phyloP scores from a whole-genome alignment of 768 basidiomycete species.

The Candolleomyces efflorescens region DNA sequence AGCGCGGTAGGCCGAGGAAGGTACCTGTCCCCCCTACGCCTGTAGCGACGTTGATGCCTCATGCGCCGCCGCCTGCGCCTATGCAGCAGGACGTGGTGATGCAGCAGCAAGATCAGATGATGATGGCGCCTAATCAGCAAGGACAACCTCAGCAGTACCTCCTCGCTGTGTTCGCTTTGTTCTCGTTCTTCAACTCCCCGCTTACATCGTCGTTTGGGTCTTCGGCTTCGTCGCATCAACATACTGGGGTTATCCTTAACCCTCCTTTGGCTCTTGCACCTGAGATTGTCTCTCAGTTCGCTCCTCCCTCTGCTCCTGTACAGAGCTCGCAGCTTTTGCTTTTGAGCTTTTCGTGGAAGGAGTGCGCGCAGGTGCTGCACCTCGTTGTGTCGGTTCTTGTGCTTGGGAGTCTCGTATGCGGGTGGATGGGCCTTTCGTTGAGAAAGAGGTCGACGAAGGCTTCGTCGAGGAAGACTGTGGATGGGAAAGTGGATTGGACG shows the following conservation, averaged over 20 bases:
- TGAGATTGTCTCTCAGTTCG: constrained; percentile 26
- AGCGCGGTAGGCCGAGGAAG: constrained; percentile 81
- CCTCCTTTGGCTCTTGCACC: constrained; percentile 30
- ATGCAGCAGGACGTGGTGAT: constrained; percentile 4
- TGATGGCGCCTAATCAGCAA: constrained; percentile 13
- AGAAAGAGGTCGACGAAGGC: constrained; percentile 10
- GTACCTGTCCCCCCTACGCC: constrained; percentile 43
- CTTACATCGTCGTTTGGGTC: constrained; percentile 40
- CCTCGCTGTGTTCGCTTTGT: constrained; percentile 77
- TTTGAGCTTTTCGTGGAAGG: constrained; percentile 41
- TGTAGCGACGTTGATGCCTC: constrained; percentile 6
- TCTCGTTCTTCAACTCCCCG: constrained; percentile 83
- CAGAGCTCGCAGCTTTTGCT: constrained; percentile 7
- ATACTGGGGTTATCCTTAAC: constrained; percentile 55
- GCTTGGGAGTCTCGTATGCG: constrained; percentile 46
- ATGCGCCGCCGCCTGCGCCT: constrained; percentile 10
- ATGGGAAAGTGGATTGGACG: constrained; percentile 22
- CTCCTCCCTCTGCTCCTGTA: constrained; percentile 20
- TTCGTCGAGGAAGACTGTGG: not conserved
- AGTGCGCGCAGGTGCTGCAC: constrained; percentile 61
- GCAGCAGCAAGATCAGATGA: constrained; percentile 15
- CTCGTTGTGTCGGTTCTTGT: constrained; percentile 61
- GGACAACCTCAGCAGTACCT: constrained; percentile 53
- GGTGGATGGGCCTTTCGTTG: constrained; percentile 28
- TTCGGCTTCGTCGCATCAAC: constrained; percentile 36